Evolutionary conservation across 2,329 filamentous ascomycete species (phyloP), one percentile per base, ranked within the genome.

Genomic region (Penicillium sp.): DNA sequence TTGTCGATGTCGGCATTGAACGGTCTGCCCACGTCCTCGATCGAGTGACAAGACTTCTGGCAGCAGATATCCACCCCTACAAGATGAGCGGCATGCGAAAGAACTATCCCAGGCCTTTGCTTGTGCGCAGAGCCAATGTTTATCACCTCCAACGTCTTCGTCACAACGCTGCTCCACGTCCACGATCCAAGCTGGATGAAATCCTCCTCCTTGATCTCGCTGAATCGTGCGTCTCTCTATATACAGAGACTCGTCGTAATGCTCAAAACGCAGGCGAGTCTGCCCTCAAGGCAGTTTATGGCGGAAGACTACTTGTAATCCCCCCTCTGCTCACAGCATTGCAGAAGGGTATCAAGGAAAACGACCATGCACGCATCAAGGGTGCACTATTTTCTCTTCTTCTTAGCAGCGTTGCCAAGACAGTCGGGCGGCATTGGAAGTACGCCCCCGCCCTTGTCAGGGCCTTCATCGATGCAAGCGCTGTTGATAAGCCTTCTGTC

Each of bases 1-100:
- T 99, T 66, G 92, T 96, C 1, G 94, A 99, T 67, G 92, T 99
- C 39, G 94, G 95, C 16, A 95, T 97, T 56, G 94, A 99, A 75
- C 84, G 93, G 56, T 97, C 93, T 16, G 93, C 94, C 0, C 94
- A 97, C 71, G 90, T 95, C 2, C 80, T 97, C 9, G 94, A 99
- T 71, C 84, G 94, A 18, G 87, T 97, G 13, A 85, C 89, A 4
- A 85, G 92, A 49, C 83, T 99, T 1, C 89, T 97, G 69, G 87
- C 88, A 65, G 88, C 91, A 5, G 94, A 99, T 66, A 89, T 92
- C 56, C 86, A 91, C 22, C 90, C 93, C 0, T 99, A 97, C 80
- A 97, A 96, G 75, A 90, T 97, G 69, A 96, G 89, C 61, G 94
- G 94, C 4, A 79, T 96, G 21, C 85, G 93, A 49, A 99, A 99